Evolutionary conservation across 2,329 filamentous ascomycete species (phyloP), one percentile per base, ranked within the genome.

Genomic region (Fusarium palustre): DNA sequence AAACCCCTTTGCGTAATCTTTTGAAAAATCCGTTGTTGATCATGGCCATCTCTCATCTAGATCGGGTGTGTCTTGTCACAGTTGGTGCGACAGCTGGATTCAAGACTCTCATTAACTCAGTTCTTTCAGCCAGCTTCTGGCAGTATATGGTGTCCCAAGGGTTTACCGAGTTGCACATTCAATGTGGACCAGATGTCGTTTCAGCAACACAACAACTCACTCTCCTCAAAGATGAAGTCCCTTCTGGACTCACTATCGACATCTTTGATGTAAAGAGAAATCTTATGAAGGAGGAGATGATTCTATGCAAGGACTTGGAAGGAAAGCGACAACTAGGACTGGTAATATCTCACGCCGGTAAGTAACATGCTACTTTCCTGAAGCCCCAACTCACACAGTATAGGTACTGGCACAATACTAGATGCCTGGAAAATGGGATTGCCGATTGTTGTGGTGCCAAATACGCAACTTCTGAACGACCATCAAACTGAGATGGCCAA

Each of bases 1-100:
- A 28, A 24, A 20, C 18, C 22, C 15, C 18, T 25, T 31, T 38
- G 24, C 13, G 41, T 18, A 12, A 38, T 28, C 20, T 52, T 16
- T n/a, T 20, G 18, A 12, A 9, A 54, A 7, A n/a, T 56, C 22
- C 34, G 15, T 18, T 38, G 3, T 70, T 75, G 58, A 45, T 33
- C 10, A 45, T 59, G 38, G 34, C 33, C 1, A 46, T 36, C 8
- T 24, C 25, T 34, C 15, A 16, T 10, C 50, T 72, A 20, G 60
- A 76, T 28, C 77, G 79, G 34, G 77, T 82, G 55, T 96, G 92
- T 77, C 92, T 99, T 70, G 91, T 97, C 57, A 98, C 96, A 0
- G 91, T 97, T 31, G 96, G 96, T 59, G 95, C 96, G 8, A 99
- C 95, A 0, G 94, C 94, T 18, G 88, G 91, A 22, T 99, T 99